These are phyloP conservation scores for Saccharomyces hybrid DNA, from an alignment of 1,139 yeast genomes.

Conservation along the genomic window DNA sequence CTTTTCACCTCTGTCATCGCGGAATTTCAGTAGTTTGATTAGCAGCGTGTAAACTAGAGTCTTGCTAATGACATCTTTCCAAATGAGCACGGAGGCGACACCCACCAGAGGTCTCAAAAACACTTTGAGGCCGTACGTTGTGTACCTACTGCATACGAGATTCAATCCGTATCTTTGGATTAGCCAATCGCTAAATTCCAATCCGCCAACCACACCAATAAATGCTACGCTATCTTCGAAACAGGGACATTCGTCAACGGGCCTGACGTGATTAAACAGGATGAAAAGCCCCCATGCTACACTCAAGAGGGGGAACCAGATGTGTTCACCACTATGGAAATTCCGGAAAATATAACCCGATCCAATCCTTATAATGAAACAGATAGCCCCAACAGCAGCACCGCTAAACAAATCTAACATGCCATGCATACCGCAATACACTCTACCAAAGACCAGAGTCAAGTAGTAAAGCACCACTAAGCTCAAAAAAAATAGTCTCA, in stretches of 20 bases:
- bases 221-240: slow-evolving; percentile 94
- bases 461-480: slow-evolving; percentile 44
- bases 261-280: slow-evolving; percentile 69
- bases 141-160: slow-evolving; percentile 9
- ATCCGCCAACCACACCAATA: slow-evolving; percentile 78
- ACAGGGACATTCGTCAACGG: slow-evolving; percentile 93
- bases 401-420: slow-evolving; percentile 70
- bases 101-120: slow-evolving; percentile 25
- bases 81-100: slow-evolving; percentile 21
- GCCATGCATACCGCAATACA: slow-evolving; percentile 98
- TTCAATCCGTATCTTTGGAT: slow-evolving; percentile 8
- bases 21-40: slow-evolving; percentile 12
- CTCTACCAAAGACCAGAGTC: slow-evolving; percentile 68
- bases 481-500: slow-evolving; percentile 9
- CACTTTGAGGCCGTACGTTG: slow-evolving; percentile 11
- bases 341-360: slow-evolving; percentile 13
- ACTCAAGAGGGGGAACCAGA: slow-evolving; percentile 37
- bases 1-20: slow-evolving; percentile 21
- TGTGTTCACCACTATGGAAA: slow-evolving; percentile 22
- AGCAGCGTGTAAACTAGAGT: slow-evolving; percentile 21
- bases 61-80: slow-evolving; percentile 29
- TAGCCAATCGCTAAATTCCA: slow-evolving; percentile 33
- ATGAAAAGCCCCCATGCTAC: slow-evolving; percentile 43
- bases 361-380: slow-evolving; percentile 39
- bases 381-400: slow-evolving; percentile 47